These are phyloP conservation scores for Eimeria falciformis DNA, from an alignment of 169 alveolate species.

Conservation along the genomic window DNA sequence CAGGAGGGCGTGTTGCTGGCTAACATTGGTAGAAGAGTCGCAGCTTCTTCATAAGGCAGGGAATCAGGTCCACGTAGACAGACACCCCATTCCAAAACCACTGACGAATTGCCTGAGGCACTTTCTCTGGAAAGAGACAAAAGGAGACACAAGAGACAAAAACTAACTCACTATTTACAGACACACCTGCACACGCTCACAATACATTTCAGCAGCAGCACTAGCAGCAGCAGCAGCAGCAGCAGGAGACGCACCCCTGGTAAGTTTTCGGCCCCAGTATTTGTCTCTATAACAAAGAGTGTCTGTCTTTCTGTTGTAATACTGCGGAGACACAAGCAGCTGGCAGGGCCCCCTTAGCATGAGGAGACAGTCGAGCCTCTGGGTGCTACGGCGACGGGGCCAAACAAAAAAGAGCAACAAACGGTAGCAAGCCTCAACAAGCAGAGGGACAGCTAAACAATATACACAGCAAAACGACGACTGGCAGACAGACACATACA, in stretches of 20 bases:
- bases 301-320: slow-evolving; percentile 80
- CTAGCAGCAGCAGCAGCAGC: not conserved
- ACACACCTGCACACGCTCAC: slow-evolving; percentile 15
- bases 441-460: not conserved
- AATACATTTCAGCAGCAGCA: not conserved
- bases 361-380: not conserved
- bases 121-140: slow-evolving; percentile 74
- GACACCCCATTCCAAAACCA: slow-evolving; percentile 84
- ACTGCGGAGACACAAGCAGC: slow-evolving; percentile 71
- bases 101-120: slow-evolving; percentile 82
- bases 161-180: not conserved
- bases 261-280: slow-evolving; percentile 84
- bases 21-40: slow-evolving; percentile 79
- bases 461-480: not conserved
- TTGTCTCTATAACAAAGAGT: slow-evolving; percentile 83
- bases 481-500: not conserved
- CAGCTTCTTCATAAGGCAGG: slow-evolving; percentile 79
- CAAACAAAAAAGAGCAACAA: not conserved
- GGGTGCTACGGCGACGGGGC: not conserved
- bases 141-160: not conserved
- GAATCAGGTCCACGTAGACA: slow-evolving; percentile 80
- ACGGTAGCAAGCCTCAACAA: not conserved
- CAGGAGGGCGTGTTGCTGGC: too few relatives aligned
- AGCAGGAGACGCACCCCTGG: slow-evolving; percentile 69
- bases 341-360: not conserved